A percentile compares a stretch with the other conserved stretches of the same genome.
phyloP scores from a whole-genome alignment of 768 basidiomycete genomes.

The Xerocomus potaroensis region DNA sequence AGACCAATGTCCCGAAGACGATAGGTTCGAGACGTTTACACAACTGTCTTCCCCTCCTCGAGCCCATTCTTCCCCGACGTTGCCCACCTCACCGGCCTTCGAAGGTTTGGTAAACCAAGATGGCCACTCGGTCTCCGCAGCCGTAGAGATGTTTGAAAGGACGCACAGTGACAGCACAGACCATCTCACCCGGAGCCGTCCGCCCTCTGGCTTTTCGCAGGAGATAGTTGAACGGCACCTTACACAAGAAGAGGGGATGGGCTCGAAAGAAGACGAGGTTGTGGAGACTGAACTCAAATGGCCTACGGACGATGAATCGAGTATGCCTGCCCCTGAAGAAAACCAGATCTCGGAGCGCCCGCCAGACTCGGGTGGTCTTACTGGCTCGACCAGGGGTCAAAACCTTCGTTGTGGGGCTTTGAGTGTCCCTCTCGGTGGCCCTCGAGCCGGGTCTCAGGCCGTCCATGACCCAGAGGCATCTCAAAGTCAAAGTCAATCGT shows the following conservation, averaged over 20 bases:
- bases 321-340: not conserved
- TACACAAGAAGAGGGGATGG: conserved; percentile 36
- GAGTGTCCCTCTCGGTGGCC: conserved; percentile 11
- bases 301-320: conserved; percentile 25
- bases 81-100: conserved; percentile 20
- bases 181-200: conserved; percentile 3
- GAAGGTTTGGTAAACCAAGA: conserved; percentile 13
- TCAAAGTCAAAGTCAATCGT: conserved; percentile 32
- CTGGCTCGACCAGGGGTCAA: conserved; percentile 10
- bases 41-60: conserved; percentile 21
- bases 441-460: not conserved
- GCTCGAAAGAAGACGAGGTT: conserved; percentile 4
- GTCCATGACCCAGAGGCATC: conserved; percentile 10
- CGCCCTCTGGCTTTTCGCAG: conserved; percentile 36
- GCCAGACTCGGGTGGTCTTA: not conserved
- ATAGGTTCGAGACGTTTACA: conserved; percentile 14
- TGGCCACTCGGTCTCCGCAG: conserved; percentile 12
- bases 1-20: not conserved
- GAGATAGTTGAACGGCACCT: conserved; percentile 46
- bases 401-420: conserved; percentile 21
- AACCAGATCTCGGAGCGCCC: not conserved
- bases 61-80: conserved; percentile 6
- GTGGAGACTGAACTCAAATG: conserved; percentile 22
- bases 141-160: conserved; percentile 19
- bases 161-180: conserved; percentile 2